Conservation (phyloP, 768 basidiomycete genomes). For the Punctularia strigosozonata region DNA sequence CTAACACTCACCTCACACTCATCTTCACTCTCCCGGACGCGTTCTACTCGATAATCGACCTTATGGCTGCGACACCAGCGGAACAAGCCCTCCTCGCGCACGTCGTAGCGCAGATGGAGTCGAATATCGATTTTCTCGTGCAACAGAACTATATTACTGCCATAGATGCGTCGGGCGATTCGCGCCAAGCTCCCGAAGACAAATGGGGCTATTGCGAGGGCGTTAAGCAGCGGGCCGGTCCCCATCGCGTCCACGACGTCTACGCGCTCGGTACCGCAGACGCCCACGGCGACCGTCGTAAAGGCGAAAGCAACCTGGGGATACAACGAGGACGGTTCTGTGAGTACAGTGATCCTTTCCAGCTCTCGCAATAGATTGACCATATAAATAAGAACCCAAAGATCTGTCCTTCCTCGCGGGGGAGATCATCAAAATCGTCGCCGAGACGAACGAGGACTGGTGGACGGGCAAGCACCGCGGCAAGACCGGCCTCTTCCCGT, state of each 20-base stretch:
- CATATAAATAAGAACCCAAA: constrained; percentile 45
- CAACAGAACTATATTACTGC: constrained; percentile 27
- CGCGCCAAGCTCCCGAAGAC: constrained; percentile 23
- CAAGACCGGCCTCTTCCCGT: constrained; percentile 66
- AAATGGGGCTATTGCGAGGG: constrained; percentile 8
- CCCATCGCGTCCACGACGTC: constrained; percentile 2
- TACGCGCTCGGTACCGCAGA: constrained; percentile 4
- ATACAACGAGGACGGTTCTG: constrained; percentile 50
- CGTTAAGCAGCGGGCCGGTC: neutral
- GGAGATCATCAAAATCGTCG: constrained; percentile 66
- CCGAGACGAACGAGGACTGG: constrained; percentile 81
- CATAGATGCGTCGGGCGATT: constrained; percentile 24
- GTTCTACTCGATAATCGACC: too few species aligned
- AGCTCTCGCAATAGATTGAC: constrained; percentile 3
- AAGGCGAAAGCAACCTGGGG: constrained; percentile 51
- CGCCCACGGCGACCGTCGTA: constrained; percentile 11
- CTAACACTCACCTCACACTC: too few species aligned
- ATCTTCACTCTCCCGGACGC: too few species aligned
- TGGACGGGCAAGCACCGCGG: constrained; percentile 65
- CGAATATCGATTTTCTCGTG: constrained; percentile 35
- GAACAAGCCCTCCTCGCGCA: constrained; percentile 52
- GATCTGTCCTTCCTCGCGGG: constrained; percentile 71
- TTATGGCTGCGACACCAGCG: too few species aligned
- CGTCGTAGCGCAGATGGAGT: constrained; percentile 32
- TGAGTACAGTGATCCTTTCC: constrained; percentile 16